These are phyloP conservation scores for Didymella glomerata DNA, from an alignment of 2,329 filamentous ascomycete species.

Conservation along the genomic window DNA sequence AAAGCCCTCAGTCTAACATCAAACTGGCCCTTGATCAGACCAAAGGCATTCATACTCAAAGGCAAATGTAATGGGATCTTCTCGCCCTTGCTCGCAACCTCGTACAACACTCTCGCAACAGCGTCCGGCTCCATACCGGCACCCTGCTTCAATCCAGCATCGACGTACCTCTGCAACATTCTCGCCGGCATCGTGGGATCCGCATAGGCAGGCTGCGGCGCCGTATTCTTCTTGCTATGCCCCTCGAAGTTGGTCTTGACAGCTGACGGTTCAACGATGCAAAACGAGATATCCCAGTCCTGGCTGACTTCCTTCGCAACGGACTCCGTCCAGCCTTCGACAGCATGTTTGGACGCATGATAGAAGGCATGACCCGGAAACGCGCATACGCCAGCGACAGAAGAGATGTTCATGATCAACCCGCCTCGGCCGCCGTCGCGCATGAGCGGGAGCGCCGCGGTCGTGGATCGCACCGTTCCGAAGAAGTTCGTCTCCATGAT, in stretches of 20 bases:
- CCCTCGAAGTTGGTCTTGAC: conserved; percentile 50
- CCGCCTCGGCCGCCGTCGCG: conserved; percentile 46
- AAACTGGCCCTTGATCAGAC: conserved; percentile 41
- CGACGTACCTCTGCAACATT: conserved; percentile 44
- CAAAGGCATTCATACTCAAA: conserved; percentile 52
- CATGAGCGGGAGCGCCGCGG: conserved; percentile 51
- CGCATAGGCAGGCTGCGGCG: conserved; percentile 27
- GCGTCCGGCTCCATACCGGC: conserved; percentile 32
- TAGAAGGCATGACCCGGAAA: conserved; percentile 38
- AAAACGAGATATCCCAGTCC: conserved; percentile 50
- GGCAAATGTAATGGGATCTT: conserved; percentile 55
- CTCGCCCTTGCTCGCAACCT: conserved; percentile 42
- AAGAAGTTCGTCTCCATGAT: conserved; percentile 58
- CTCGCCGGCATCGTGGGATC: conserved; percentile 33
- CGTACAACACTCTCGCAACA: conserved; percentile 44
- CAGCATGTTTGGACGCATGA: conserved; percentile 37
- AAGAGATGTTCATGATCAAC: conserved; percentile 30
- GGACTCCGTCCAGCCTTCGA: conserved; percentile 57
- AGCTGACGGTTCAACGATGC: conserved; percentile 55
- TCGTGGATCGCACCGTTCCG: conserved; percentile 53
- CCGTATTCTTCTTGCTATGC: conserved; percentile 39
- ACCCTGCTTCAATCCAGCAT: conserved; percentile 48
- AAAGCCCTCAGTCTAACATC: conserved; percentile 44
- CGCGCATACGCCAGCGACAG: conserved; percentile 30
- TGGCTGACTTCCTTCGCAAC: conserved; percentile 55